Base-by-base conservation (phyloP, 768 basidiomycete species). In the Tulasnella sp. region DNA sequence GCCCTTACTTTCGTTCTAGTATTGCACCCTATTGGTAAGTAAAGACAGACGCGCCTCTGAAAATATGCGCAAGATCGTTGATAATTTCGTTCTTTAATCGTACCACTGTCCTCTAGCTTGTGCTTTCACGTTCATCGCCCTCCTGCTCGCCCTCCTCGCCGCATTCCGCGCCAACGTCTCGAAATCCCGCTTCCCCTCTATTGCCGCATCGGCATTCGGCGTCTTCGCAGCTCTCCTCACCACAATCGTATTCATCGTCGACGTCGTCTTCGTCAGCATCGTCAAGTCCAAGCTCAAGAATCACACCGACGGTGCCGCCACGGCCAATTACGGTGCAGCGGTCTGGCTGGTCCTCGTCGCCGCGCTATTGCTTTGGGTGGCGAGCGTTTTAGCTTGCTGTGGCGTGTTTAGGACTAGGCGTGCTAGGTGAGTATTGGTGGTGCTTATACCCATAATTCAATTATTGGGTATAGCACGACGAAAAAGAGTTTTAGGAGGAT, bases 331-430 rank as follows among this genome's bases (percentile, higher is more conserved):
- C 83, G 89, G 88, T 36, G 54, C 54, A 34, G 74, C 68, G 9
- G 85, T 86, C 58, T 90, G 88, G 88, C 85, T 90, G 84, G 82
- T 83, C n/a, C 81, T 89, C 40, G 86, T 81, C 25, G 88, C 89
- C 4, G 82, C 85, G 19, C 79, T 89, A 74, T 83, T 84, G 17
- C 82, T 88, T 25, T 88, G 87, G 88, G 77, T 86, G 58, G 84
- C 85, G 39, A 82, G 85, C 73, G 76, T 85, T 37, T 82, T 34
- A 39, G 54, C 74, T 25, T 75, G 74, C 64, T 75, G n/a, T 38
- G 74, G 74, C n/a, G 19, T 75, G 12, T 3, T 75, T 8, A 34
- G 67, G 38, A 36, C 31, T 22, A 75, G 74, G 39, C 67, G 72
- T 49, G 49, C 49, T 49, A 49, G 49, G 49, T 49, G 49, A 49